These are phyloP conservation scores for Pseudogymnoascus sp. DNA, from an alignment of 2,329 filamentous ascomycete species.

Conservation along the genomic window DNA sequence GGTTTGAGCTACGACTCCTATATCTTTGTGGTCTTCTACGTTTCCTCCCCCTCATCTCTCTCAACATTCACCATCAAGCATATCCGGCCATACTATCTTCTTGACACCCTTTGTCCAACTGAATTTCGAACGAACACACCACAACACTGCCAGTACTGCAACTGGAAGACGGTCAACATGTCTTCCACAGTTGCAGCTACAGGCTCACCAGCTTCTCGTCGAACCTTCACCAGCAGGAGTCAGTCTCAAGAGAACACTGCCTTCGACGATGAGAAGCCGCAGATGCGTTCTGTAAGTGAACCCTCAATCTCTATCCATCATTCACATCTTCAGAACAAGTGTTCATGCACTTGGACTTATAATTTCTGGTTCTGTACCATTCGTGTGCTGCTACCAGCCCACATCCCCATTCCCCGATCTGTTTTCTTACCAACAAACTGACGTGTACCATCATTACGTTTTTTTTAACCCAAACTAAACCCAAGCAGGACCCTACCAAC, in stretches of 20 bases:
- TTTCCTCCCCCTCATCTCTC: constrained; percentile 19
- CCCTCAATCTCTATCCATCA: constrained; percentile 5
- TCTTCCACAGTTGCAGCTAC: constrained; percentile 31
- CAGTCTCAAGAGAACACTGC: constrained; percentile 30
- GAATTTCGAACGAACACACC: neutral
- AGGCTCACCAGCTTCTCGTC: constrained; percentile 36
- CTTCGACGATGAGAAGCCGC: constrained; percentile 18
- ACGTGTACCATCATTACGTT: neutral
- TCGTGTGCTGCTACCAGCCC: neutral
- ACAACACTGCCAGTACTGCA: neutral
- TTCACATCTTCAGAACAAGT: neutral
- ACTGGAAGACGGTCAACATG: constrained; percentile 28
- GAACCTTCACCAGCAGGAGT: constrained; percentile 28
- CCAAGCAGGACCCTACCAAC: constrained; percentile 10
- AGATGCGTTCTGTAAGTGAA: constrained; percentile 28
- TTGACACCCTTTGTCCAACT: constrained; percentile 25
- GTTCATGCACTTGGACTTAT: neutral
- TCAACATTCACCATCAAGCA: constrained; percentile 16
- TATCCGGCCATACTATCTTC: constrained; percentile 22
- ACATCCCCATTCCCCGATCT: neutral
- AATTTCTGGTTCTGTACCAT: neutral
- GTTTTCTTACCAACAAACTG: neutral
- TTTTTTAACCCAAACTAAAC: constrained; percentile 19
- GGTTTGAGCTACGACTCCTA: constrained; percentile 25
- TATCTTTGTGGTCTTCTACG: constrained; percentile 22